Percentiles rank a stretch among this genome's conserved stretches.
These are phyloP conservation scores for Fragaria vesca DNA, from an alignment of 306 rosid species.

Conservation along the genomic window DNA sequence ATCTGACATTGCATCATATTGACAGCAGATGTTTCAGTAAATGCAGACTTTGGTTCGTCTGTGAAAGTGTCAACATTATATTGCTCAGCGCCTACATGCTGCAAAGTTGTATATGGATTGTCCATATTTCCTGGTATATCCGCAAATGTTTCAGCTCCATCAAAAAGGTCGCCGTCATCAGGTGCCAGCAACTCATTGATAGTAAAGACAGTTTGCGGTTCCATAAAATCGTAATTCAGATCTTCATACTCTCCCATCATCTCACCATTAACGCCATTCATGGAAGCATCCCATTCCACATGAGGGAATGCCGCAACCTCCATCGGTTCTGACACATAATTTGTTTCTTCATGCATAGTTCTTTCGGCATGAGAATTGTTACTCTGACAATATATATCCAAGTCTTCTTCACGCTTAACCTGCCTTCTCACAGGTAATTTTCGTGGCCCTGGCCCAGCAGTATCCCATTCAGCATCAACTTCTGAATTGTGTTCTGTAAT, in stretches of 20 bases:
- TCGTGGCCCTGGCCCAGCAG: conserved; percentile 51
- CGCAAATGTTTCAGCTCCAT: conserved; percentile 47
- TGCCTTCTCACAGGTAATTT: conserved; percentile 87
- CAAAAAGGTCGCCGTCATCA: conserved; percentile 44
- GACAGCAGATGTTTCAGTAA: conserved; percentile 22
- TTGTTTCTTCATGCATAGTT: conserved; percentile 30
- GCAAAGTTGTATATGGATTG: conserved; percentile 24
- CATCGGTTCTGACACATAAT: conserved; percentile 31
- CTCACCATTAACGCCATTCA: conserved; percentile 31
- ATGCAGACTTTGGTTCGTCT: conserved; percentile 30
- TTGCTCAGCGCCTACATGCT: conserved; percentile 34
- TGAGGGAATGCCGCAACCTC: conserved; percentile 31
- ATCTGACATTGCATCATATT: conserved; percentile 34
- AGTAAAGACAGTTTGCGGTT: conserved; percentile 78
- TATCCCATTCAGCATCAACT: conserved; percentile 57
- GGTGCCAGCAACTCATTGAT: conserved; percentile 64
- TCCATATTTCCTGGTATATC: conserved; percentile 45
- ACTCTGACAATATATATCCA: conserved; percentile 43
- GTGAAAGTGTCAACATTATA: conserved; percentile 24
- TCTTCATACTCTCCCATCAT: conserved; percentile 42
- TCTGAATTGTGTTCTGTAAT: conserved; percentile 53
- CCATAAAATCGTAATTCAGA: conserved; percentile 48
- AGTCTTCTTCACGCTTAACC: conserved; percentile 66
- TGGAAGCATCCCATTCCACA: conserved; percentile 48
- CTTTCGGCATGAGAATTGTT: conserved; percentile 31